Evolutionary conservation across 2,329 filamentous ascomycete genomes (phyloP).

Genomic region (Lachnellula arida): DNA sequence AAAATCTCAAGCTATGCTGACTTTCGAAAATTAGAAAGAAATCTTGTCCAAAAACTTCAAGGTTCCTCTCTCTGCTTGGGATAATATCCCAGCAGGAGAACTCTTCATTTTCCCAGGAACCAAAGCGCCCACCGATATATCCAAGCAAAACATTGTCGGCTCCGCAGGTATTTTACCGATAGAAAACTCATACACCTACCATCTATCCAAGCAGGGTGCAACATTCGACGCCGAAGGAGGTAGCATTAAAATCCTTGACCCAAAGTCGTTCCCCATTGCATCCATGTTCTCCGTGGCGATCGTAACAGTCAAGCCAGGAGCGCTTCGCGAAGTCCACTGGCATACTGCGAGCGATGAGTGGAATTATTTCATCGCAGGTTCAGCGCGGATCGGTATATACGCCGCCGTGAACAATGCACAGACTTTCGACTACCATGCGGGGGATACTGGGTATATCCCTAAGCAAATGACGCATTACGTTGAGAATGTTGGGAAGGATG

Average conservation of each 20-base stretch:
- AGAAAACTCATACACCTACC: constrained; percentile 43
- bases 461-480: constrained; percentile 77
- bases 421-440: constrained; percentile 71
- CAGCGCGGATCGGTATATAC: constrained; percentile 70
- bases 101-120: constrained; percentile 52
- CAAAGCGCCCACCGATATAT: constrained; percentile 40
- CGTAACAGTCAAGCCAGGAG: constrained; percentile 58
- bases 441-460: constrained; percentile 74
- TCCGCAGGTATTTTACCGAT: constrained; percentile 39
- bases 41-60: constrained; percentile 53
- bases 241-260: constrained; percentile 68
- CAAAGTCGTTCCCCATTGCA: constrained; percentile 70
- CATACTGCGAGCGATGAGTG: constrained; percentile 76
- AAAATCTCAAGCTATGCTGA: constrained; percentile 7
- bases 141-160: constrained; percentile 44
- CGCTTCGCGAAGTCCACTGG: constrained; percentile 61
- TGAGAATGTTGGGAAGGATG: constrained; percentile 74
- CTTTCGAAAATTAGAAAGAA: constrained; percentile 30
- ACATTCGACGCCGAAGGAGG: constrained; percentile 68
- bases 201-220: constrained; percentile 58
- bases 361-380: constrained; percentile 72
- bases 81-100: constrained; percentile 42
- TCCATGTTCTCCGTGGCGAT: constrained; percentile 69
- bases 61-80: constrained; percentile 43
- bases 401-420: constrained; percentile 62